phyloP scores from a whole-genome alignment of 1,139 yeast species.

The Lodderomyces parapsilosis region DNA sequence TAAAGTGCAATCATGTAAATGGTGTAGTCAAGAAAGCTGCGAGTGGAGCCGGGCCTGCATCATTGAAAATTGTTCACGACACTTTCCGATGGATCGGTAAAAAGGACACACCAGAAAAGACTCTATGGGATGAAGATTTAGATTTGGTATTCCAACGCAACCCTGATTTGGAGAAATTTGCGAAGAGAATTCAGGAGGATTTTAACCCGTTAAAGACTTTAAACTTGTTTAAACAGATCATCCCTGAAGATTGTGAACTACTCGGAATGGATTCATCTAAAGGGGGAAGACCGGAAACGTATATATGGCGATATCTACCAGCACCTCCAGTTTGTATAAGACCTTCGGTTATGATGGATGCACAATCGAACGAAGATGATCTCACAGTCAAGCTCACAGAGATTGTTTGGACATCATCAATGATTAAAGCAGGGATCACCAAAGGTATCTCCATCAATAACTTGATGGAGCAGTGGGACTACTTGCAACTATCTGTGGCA shows the following conservation, averaged over 20 bases:
- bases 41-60: constrained; percentile 86
- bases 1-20: constrained; percentile 81
- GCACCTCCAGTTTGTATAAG: constrained; percentile 99
- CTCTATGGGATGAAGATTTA: constrained; percentile 82
- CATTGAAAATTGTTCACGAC: constrained; percentile 92
- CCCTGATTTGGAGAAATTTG: constrained; percentile 87
- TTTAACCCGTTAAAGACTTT: constrained; percentile 89
- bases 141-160: constrained; percentile 65
- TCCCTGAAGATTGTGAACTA: constrained; percentile 86
- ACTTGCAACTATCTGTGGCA: constrained; percentile 90
- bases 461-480: constrained; percentile 99
- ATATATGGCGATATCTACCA: constrained; percentile 94
- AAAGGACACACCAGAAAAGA: constrained; percentile 81
- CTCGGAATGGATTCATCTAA: constrained; percentile 85
- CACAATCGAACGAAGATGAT: constrained; percentile 95
- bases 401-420: constrained; percentile 91
- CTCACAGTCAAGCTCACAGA: constrained; percentile 94
- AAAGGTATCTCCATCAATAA: constrained; percentile 91
- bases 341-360: constrained; percentile 95
- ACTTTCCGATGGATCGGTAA: constrained; percentile 96
- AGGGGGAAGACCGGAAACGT: constrained; percentile 95
- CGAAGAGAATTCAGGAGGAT: constrained; percentile 88
- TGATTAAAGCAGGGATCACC: constrained; percentile 91
- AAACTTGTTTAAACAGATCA: constrained; percentile 80
- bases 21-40: constrained; percentile 99